Conservation (phyloP, 768 basidiomycete species). For the Leccinum pellstonianum region DNA sequence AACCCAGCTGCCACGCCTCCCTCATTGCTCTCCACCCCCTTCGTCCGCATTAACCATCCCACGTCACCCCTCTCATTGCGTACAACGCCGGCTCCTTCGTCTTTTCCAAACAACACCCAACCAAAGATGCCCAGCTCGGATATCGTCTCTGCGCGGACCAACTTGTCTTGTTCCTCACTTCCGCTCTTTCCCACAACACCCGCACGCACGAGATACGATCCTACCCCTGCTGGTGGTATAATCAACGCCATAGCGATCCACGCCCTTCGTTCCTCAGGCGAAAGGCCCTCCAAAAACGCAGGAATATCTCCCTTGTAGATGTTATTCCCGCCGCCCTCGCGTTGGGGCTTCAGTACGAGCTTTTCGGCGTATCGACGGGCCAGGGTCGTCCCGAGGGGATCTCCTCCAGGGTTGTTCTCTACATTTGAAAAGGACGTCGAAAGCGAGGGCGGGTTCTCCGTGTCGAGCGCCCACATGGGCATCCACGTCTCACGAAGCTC, state of each 20-base stretch:
- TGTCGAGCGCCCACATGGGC: slow-evolving; percentile 79
- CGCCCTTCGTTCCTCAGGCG: slow-evolving; percentile 61
- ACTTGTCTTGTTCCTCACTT: slow-evolving; percentile 12
- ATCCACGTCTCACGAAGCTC: slow-evolving; percentile 78
- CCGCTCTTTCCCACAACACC: not conserved
- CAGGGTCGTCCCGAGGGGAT: slow-evolving; percentile 22
- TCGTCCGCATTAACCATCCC: slow-evolving; percentile 87
- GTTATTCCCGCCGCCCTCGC: slow-evolving; percentile 98
- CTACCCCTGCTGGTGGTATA: slow-evolving; percentile 61
- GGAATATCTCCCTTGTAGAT: slow-evolving; percentile 86
- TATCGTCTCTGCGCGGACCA: slow-evolving; percentile 66
- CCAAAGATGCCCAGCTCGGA: slow-evolving; percentile 94
- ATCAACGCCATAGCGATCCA: slow-evolving; percentile 99
- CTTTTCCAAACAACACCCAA: slow-evolving; percentile 71
- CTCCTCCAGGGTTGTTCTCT: not conserved
- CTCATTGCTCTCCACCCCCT: slow-evolving; percentile 87
- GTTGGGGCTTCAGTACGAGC: slow-evolving; percentile 92
- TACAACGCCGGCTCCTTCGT: slow-evolving; percentile 32
- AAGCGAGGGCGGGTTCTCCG: slow-evolving; percentile 3
- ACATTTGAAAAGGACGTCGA: not conserved
- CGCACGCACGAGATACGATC: slow-evolving; percentile 70
- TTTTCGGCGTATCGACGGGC: slow-evolving; percentile 38
- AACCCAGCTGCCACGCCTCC: slow-evolving; percentile 49
- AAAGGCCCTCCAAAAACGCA: slow-evolving; percentile 64
- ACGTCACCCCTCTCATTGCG: slow-evolving; percentile 57